Base-by-base conservation (phyloP, 352 stramenopile genomes). In the Globisporangium cederbergense region DNA sequence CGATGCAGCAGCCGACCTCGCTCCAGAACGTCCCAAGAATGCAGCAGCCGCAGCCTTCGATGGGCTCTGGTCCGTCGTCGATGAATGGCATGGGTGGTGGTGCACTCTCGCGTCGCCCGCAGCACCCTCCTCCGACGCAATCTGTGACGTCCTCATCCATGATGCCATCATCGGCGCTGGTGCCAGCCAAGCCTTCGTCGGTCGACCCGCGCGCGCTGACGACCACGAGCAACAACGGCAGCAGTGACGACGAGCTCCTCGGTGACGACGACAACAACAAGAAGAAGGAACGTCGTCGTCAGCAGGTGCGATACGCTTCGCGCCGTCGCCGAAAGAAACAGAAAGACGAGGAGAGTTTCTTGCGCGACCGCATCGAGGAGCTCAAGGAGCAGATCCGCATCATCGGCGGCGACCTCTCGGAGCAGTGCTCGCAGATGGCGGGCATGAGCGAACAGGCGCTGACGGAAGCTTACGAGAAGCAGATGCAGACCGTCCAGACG, bases 381-480 rank as follows among this genome's bases (percentile, higher is more conserved):
- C 71, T 94, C 22, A 91, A 90, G 70, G 84, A 94, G 66, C 83
- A 94, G 66, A 90, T 92, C 58, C 83, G 81, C 46, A 92, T 91
- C 72, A 93, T 93, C 49, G 83, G 79, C 25, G 81, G 82, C 10
- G 81, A 91, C 58, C 67, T 90, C 57, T 85, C 82, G 67, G 81
- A 91, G 69, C 79, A 90, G 68, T 89, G 81, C 65, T 89, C 81
- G 63, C 81, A 90, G 70, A 89, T 92, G 81, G 81, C 83, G 11
- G 79, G 81, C 49, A 91, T 91, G 83, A 91, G 81, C 51, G 81
- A 92, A 66, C 81, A 91, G 62, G 82, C 82, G 51, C 71, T 91
- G 58, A 88, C 82, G 8, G 81, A 90, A 64, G 81, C 83, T 52
- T 91, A 91, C 71, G 76, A 91, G 70, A 90, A 93, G 76, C 82